Conservation (phyloP, 2,329 filamentous ascomycete species). For the Ampelomyces quisqualis region DNA sequence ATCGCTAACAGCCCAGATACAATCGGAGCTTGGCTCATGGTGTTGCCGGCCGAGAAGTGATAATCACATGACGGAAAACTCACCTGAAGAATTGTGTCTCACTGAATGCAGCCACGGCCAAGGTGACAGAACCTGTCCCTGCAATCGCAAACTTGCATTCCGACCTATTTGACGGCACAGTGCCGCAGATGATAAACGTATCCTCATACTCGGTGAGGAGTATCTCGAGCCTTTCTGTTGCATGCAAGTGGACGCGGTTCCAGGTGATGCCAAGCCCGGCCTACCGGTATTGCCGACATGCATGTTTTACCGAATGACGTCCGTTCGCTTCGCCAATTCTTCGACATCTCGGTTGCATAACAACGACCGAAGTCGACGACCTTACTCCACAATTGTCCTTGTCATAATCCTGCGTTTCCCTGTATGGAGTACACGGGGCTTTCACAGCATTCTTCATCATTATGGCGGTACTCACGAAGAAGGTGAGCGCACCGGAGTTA, state of each 20-base stretch:
- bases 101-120: constrained; percentile 18
- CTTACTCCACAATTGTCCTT: constrained; percentile 5
- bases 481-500: constrained; percentile 34
- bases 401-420: constrained; percentile 10
- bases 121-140: constrained; percentile 10
- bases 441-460: constrained; percentile 12
- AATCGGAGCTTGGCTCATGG: not conserved
- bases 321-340: constrained; percentile 5
- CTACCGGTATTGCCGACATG: constrained; percentile 16
- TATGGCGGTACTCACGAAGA: constrained; percentile 46
- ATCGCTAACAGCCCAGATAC: not conserved
- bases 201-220: constrained; percentile 19
- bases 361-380: constrained; percentile 23
- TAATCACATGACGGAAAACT: constrained; percentile 35
- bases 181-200: constrained; percentile 22
- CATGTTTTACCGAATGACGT: constrained; percentile 33
- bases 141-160: constrained; percentile 7
- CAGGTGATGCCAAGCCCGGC: constrained; percentile 30
- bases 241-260: constrained; percentile 15
- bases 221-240: constrained; percentile 14
- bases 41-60: not conserved
- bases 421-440: constrained; percentile 13
- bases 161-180: constrained; percentile 24
- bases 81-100: constrained; percentile 39
- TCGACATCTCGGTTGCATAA: constrained; percentile 25